Base-by-base conservation (phyloP, 148 eudicot genomes). In the Amaranthus palmeri region DNA sequence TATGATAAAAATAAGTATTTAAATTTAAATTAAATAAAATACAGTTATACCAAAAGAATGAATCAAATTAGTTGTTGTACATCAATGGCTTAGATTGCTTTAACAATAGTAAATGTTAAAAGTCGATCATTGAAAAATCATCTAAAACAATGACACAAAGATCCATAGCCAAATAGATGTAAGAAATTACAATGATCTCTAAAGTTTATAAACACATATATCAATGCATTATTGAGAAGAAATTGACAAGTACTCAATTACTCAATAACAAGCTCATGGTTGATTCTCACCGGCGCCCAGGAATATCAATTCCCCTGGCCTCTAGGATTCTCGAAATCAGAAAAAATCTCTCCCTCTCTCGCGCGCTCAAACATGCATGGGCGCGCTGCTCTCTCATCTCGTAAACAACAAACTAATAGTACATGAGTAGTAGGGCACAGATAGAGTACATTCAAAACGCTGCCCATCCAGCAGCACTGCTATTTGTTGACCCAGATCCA, bases 381-480 rank as follows among this genome's bases (percentile, higher is more conserved):
- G 69, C 69, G 54, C 51, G 66, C 69, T 54, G 62, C 45, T 57
- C 75, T 65, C 72, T 54, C 47, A 17, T 70, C 53, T 64, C 67
- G 81, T 81, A 75, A 65, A 83, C 62, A 79, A 81, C 81, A 61
- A 76, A 74, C 67, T 55, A 78, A 80, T 69, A 62, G 73, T 67
- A 67, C 42, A 67, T 10, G 74, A 62, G 58, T 48, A 59, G 49
- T 48, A 59, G 49, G 57, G 59, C 61, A 44, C 40, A 13, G 49
- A 45, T 47, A 41, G 56, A 8, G 42, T 71, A 17, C 55, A 60
- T 41, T 87, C 88, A 91, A 78, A 93, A 89, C 46, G 99, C 99
- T 40, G 99, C 99, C 99, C 99, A 95, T 75, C 99, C 99, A 72
- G 99, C 93, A 65, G 92, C 99, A 72, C 78, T 83, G 75, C 77